Conservation (phyloP, 331 rosid genomes). For the Telfairia occidentalis region DNA sequence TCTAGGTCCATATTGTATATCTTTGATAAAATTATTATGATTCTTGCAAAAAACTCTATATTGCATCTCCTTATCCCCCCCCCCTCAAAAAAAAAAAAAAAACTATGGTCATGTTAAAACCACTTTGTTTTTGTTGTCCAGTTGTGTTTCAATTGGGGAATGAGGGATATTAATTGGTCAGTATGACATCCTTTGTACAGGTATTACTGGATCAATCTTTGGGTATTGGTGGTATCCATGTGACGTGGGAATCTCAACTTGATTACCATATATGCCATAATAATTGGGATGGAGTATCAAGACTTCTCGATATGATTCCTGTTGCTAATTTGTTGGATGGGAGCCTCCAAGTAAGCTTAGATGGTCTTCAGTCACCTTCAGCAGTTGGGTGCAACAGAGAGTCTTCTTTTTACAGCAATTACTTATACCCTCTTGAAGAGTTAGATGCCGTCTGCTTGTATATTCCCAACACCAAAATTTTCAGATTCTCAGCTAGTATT, state of each 20-base stretch:
- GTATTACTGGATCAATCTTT: constrained; percentile 59
- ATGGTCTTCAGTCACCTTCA: constrained; percentile 44
- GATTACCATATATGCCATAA: constrained; percentile 61
- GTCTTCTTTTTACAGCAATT: constrained; percentile 47
- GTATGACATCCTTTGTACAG: constrained; percentile 31
- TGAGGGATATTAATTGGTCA: not conserved
- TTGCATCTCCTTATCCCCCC: not conserved
- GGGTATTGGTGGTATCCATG: constrained; percentile 37
- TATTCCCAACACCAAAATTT: constrained; percentile 58
- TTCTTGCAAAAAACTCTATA: not conserved
- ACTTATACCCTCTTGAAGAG: constrained; percentile 64
- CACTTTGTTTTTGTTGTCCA: not conserved
- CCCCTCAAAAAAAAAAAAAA: no score
- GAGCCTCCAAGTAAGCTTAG: constrained; percentile 78
- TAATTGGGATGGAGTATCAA: constrained; percentile 67
- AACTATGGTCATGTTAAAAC: not conserved
- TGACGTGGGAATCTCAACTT: constrained; percentile 88
- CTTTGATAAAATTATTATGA: not conserved
- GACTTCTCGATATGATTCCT: constrained; percentile 61
- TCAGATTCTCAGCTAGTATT: constrained; percentile 37
- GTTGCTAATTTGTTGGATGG: constrained; percentile 43
- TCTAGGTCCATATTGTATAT: not conserved
- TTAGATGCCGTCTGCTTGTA: constrained; percentile 62
- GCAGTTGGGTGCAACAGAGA: constrained; percentile 38
- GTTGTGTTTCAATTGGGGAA: not conserved